Evolutionary conservation across 2,329 filamentous ascomycete species (phyloP), one percentile per base, ranked within the genome.

Genomic region (Knufia petricola): DNA sequence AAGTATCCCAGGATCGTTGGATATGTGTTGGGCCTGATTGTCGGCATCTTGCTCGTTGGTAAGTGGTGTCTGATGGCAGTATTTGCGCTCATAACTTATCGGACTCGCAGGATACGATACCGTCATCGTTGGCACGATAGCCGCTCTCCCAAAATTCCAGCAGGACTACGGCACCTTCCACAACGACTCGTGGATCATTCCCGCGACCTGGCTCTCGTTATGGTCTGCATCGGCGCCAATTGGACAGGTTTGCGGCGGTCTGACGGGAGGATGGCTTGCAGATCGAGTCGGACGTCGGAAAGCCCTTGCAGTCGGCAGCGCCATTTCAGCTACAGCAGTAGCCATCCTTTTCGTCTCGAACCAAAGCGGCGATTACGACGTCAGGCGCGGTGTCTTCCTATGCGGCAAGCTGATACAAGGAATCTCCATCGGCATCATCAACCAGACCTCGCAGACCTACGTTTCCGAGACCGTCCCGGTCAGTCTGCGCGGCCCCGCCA

Each of bases 381-480:
- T 52, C 7, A 63, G 66, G 13, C 62, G 68, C 3, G 58, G 60
- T 20, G 55, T 69, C 8, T 74, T 74, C 55, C 63, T 74, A 2
- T 62, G 63, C 1, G 71, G 68, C 31, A 72, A 73, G 50, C 61
- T 69, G n/a, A 56, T 72, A 15, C 69, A 73, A 48, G 71, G 72
- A 7, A 57, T 66, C 43, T 63, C 68, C 1, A 66, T 73, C 31
- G 72, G 73, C 12, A 65, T 70, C 43, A 61, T 72, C 46, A 68
- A 69, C 60, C 62, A 65, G 31, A 65, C 66, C 3, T 63, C 64
- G 3, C 64, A 70, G 50, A 75, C 73, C 0, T 75, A 74, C 60
- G 66, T 74, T 53, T 74, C 71, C 10, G 73, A 76, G 52, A 68
- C 73, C 17, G 59, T 70, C 1, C 72, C 73, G 0, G 63, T 67